Evolutionary conservation across 352 stramenopile species (phyloP), one percentile per base, ranked within the genome.

Genomic region (Phytopythium sindhum): DNA sequence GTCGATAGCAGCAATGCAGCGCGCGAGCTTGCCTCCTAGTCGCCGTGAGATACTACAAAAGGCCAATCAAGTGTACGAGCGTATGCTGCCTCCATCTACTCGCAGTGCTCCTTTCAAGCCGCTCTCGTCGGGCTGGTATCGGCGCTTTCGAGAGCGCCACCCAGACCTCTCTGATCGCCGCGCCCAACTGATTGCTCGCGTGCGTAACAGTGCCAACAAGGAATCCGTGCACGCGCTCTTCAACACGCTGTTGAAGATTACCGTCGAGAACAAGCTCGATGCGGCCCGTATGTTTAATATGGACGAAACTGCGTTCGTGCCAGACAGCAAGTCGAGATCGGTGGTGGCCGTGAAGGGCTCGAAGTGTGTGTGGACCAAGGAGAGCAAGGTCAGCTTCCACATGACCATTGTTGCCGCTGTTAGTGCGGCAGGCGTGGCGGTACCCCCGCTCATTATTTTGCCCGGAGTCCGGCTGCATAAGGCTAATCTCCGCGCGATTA

Each of bases 301-400:
- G 59, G 54, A 70, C 19, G 57, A 64, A 17, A 61, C 57, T 4
- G 14, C 51, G 5, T 69, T 69, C 37, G 53, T 63, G 48, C 58
- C 57, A 10, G 0, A 11, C 29, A 47, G 28, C 23, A 55, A 47
- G 57, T 21, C 42, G 19, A 63, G 41, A 33, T n/a, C 28, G 39
- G 53, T 71, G 11, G 51, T 71, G 6, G 65, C 53, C 1, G 35
- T 70, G 6, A 66, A 55, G 28, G 65, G 50, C 1, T 70, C 65
- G 0, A 50, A 31, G 5, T 57, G 50, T 39, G 60, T 67, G 1
- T 70, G 60, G 60, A 70, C 47, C 2, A 60, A 60, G 45, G 55
- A 68, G 51, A 60, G n/a, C 9, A 53, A 53, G 35, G 8, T 23
- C 6, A 63, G 41, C 24, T 67, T 71, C 23, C 65, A 67, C 60